Conservation (phyloP, 2,329 filamentous ascomycete genomes). For the Penicillium sp. region DNA sequence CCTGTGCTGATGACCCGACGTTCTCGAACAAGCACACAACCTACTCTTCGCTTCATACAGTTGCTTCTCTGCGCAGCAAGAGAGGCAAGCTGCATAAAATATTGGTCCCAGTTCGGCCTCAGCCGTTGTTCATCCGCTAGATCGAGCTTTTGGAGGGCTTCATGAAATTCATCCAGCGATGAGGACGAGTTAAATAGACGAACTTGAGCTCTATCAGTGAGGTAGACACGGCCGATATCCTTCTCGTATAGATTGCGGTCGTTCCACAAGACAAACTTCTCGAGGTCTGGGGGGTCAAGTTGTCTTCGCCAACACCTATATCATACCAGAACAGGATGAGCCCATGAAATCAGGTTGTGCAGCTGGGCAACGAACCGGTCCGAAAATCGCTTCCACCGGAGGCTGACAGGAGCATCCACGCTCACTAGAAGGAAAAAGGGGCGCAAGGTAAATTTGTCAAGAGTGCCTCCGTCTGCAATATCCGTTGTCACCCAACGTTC, state of each 20-base stretch:
- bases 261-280: conserved; percentile 59
- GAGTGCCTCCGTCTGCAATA: conserved; percentile 67
- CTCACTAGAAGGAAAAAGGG: conserved; percentile 93
- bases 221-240: conserved; percentile 64
- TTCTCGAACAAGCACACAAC: conserved; percentile 84
- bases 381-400: conserved; percentile 78
- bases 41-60: conserved; percentile 97
- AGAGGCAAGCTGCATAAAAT: conserved; percentile 96
- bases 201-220: conserved; percentile 78
- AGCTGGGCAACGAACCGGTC: conserved; percentile 42
- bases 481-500: conserved; percentile 82
- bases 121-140: conserved; percentile 75
- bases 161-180: conserved; percentile 67
- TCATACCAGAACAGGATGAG: conserved; percentile 7
- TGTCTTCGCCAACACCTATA: conserved; percentile 50
- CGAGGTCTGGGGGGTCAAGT: conserved; percentile 53
- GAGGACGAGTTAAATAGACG: conserved; percentile 81
- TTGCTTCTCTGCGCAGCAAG: conserved; percentile 88
- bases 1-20: conserved; percentile 89
- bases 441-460: conserved; percentile 72
- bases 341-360: neutral
- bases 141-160: conserved; percentile 69
- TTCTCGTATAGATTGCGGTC: conserved; percentile 73
- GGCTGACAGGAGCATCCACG: conserved; percentile 80
- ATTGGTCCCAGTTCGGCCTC: conserved; percentile 89